A percentile compares a stretch with the other conserved stretches of the same genome.
Conservation (phyloP, 2,329 filamentous ascomycete genomes). For the Alternaria burnsii region DNA sequence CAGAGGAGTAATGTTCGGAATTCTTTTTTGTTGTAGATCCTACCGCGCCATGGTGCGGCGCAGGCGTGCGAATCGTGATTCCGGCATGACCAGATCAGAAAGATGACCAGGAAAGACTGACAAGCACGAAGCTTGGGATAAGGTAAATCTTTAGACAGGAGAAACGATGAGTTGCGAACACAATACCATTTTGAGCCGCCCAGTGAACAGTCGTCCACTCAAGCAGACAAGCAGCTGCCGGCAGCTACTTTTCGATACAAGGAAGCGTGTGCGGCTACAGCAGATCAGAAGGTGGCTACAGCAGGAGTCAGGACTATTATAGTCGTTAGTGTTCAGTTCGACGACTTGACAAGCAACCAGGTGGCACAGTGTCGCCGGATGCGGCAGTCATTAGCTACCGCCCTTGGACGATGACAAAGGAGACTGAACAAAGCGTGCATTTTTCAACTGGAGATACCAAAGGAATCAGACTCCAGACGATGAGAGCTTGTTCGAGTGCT, state of each 20-base stretch:
- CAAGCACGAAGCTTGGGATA: background rate
- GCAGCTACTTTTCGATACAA: background rate
- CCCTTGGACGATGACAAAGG: background rate
- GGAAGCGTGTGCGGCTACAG: background rate
- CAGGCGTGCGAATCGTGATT: background rate
- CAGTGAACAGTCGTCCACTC: background rate
- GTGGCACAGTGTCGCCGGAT: background rate
- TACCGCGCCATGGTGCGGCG: slow-evolving; percentile 1
- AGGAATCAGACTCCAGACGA: background rate
- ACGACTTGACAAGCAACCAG: background rate
- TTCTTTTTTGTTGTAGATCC: background rate
- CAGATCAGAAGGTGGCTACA: background rate
- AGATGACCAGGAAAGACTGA: background rate
- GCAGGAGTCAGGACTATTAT: background rate
- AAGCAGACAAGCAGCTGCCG: background rate
- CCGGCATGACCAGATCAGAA: background rate
- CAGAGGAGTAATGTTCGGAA: background rate
- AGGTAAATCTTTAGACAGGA: background rate
- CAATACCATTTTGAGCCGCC: background rate
- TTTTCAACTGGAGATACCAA: background rate
- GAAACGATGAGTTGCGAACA: background rate
- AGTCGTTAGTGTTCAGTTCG: background rate
- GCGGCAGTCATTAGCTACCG: background rate
- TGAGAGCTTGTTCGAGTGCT: background rate
- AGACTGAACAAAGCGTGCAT: background rate